Percentiles rank a stretch among this genome's conserved stretches.
Conservation (phyloP, 805 yeast genomes). For the Saccharomycopsis selenospora region DNA sequence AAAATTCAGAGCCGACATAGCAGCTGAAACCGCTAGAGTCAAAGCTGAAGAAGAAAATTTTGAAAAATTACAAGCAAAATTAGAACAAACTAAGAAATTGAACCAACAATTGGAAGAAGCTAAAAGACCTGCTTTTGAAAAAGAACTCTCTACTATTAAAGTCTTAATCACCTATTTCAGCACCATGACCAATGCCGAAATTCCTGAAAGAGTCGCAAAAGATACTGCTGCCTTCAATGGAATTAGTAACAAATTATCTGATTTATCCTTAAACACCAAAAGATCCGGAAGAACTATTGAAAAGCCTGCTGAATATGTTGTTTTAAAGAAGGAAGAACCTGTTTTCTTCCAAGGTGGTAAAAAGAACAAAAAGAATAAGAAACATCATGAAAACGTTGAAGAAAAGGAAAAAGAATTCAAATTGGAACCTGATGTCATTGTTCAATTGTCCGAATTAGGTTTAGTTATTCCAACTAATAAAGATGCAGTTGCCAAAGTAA, state of each 20-base stretch:
- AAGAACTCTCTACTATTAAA: conserved; percentile 72
- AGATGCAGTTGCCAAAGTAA: conserved; percentile 61
- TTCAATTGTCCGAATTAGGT: conserved; percentile 66
- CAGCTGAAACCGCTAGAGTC: conserved; percentile 67
- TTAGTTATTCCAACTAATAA: conserved; percentile 70
- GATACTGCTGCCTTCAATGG: conserved; percentile 64
- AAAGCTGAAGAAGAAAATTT: conserved; percentile 45
- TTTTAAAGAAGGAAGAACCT: conserved; percentile 57
- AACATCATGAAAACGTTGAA: conserved; percentile 43
- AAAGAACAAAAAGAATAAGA: conserved; percentile 43
- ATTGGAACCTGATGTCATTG: conserved; percentile 74
- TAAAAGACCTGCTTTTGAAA: conserved; percentile 70
- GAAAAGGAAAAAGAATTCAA: conserved; percentile 45
- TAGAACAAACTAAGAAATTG: conserved; percentile 49
- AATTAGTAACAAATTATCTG: conserved; percentile 27
- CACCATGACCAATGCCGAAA: conserved; percentile 10
- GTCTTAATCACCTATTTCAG: conserved; percentile 55
- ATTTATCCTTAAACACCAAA: conserved; percentile 24
- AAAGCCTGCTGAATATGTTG: conserved; percentile 55
- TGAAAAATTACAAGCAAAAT: conserved; percentile 41
- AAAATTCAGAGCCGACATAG: conserved; percentile 59
- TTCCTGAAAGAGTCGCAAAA: conserved; percentile 14
- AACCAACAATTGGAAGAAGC: conserved; percentile 69
- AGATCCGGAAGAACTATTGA: conserved; percentile 44
- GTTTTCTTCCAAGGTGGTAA: conserved; percentile 49